These are phyloP conservation scores for Emergomyces orientalis DNA, from an alignment of 2,329 filamentous ascomycete species.

Conservation along the genomic window DNA sequence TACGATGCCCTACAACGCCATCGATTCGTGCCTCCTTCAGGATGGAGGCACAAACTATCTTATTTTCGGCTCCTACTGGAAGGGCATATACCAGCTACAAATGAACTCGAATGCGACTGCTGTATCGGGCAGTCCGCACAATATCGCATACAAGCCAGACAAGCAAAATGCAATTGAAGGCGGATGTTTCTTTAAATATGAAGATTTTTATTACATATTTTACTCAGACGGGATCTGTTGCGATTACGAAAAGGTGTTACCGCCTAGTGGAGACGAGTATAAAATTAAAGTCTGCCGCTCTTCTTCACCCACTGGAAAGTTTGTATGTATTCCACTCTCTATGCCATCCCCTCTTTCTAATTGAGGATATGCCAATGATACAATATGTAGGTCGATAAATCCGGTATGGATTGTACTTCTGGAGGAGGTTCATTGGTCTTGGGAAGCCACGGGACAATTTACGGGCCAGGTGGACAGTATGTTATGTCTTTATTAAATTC, in stretches of 20 bases:
- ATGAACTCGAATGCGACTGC: conserved; percentile 31
- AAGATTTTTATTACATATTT: conserved; percentile 55
- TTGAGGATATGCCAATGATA: neutral
- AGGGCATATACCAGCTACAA: conserved; percentile 51
- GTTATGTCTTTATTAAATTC: conserved; percentile 38
- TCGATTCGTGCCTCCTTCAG: conserved; percentile 49
- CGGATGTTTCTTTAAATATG: conserved; percentile 47
- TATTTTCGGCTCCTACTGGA: conserved; percentile 62
- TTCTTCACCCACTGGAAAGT: neutral
- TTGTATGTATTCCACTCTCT: neutral
- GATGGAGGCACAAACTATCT: conserved; percentile 39
- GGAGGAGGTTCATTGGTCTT: conserved; percentile 55
- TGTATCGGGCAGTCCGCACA: conserved; percentile 27
- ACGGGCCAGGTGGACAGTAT: conserved; percentile 58
- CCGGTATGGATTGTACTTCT: conserved; percentile 44
- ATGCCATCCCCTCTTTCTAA: neutral
- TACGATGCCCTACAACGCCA: conserved; percentile 47
- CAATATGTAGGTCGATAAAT: conserved; percentile 41
- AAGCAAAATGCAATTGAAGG: conserved; percentile 49
- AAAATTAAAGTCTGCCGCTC: conserved; percentile 57
- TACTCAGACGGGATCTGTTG: conserved; percentile 55
- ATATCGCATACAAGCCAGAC: conserved; percentile 47
- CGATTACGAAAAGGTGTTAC: conserved; percentile 42
- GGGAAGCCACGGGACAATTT: conserved; percentile 50
- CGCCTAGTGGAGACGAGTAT: conserved; percentile 53